Percentiles rank a stretch among this genome's conserved stretches.
Evolutionary conservation across 2,329 filamentous ascomycete genomes (phyloP).

Genomic region (Chalaropsis ovoidea): DNA sequence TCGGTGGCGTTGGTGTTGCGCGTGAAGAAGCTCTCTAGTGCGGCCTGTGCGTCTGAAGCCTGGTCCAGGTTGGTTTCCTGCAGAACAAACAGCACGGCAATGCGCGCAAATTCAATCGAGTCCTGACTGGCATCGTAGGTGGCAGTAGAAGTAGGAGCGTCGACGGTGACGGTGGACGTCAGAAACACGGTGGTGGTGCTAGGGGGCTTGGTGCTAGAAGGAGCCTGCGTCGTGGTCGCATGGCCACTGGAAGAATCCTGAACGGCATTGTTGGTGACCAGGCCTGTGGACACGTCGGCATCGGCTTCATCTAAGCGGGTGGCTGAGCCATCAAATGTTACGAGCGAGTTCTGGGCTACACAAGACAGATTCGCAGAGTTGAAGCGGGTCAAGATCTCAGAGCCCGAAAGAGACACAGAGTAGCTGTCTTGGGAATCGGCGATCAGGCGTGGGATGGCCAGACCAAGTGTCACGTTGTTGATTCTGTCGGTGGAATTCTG

Average conservation of each 20-base stretch:
- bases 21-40: constrained; percentile 47
- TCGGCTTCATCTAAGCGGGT: constrained; percentile 32
- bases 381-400: constrained; percentile 63
- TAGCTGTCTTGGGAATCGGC: constrained; percentile 56
- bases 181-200: constrained; percentile 20
- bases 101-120: constrained; percentile 53
- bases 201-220: constrained; percentile 17
- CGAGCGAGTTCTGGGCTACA: constrained; percentile 72
- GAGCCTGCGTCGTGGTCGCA: constrained; percentile 17
- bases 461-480: constrained; percentile 68
- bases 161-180: constrained; percentile 20
- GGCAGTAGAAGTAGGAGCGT: constrained; percentile 18
- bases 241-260: not conserved
- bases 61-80: constrained; percentile 43
- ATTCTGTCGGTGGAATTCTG: constrained; percentile 34
- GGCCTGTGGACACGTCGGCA: not conserved
- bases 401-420: constrained; percentile 61
- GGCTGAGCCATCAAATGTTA: constrained; percentile 62
- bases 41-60: constrained; percentile 45
- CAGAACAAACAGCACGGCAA: constrained; percentile 52
- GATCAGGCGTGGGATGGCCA: constrained; percentile 66
- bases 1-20: constrained; percentile 31
- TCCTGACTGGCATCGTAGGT: constrained; percentile 45
- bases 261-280: constrained; percentile 13
- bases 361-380: constrained; percentile 68